phyloP scores from a whole-genome alignment of 2,329 filamentous ascomycete species.

The Alternaria sp. region DNA sequence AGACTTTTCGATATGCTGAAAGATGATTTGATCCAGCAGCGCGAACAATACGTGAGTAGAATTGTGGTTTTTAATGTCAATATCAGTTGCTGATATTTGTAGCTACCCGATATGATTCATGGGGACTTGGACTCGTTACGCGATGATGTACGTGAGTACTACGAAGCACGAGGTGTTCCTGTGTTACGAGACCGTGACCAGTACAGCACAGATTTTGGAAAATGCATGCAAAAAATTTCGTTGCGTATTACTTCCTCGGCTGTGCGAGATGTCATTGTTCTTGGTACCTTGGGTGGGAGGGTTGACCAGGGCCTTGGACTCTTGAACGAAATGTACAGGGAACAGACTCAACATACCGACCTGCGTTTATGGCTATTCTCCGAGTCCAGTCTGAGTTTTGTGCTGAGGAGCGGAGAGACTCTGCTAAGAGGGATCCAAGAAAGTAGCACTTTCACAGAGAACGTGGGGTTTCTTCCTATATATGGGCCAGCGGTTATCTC shows the following conservation, averaged over 20 bases:
- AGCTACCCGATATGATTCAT: constrained; percentile 70
- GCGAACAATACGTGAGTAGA: constrained; percentile 42
- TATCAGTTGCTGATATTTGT: constrained; percentile 18
- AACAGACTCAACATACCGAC: constrained; percentile 55
- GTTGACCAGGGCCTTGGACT: constrained; percentile 93
- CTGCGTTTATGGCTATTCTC: constrained; percentile 77
- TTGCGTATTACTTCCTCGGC: constrained; percentile 48
- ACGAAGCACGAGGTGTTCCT: constrained; percentile 65
- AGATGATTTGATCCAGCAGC: constrained; percentile 28
- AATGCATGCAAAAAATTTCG: constrained; percentile 70
- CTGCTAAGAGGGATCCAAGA: constrained; percentile 68
- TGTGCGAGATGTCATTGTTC: constrained; percentile 71
- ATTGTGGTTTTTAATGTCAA: not conserved
- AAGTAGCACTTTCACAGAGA: constrained; percentile 69
- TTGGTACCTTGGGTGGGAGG: constrained; percentile 87
- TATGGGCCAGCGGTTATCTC: constrained; percentile 80
- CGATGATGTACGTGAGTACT: constrained; percentile 70
- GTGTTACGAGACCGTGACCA: constrained; percentile 80
- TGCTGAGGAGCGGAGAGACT: constrained; percentile 76
- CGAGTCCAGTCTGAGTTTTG: constrained; percentile 80
- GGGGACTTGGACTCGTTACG: constrained; percentile 90
- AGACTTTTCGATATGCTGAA: constrained; percentile 66
- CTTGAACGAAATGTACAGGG: constrained; percentile 79
- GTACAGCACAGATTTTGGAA: constrained; percentile 89
- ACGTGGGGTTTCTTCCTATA: constrained; percentile 87